phyloP scores from a whole-genome alignment of 257 asterid genomes.

The Anisodus acutangulus region DNA sequence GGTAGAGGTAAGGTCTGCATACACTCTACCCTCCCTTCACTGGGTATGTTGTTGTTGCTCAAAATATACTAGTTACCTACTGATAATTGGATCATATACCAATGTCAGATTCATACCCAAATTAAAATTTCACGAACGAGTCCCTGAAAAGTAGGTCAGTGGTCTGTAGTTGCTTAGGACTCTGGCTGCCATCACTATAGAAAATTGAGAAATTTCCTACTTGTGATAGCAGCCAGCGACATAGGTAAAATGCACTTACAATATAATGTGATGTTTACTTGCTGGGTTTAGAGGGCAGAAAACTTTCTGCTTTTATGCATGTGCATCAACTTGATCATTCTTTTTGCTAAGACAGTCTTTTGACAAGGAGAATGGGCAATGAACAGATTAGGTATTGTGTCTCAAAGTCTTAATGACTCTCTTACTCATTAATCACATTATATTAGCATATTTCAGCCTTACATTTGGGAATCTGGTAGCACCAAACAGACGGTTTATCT shows the following conservation, averaged over 20 bases:
- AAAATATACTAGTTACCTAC: conserved; percentile 20
- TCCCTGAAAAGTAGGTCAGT: conserved; percentile 11
- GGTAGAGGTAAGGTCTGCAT: no score
- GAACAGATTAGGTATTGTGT: background rate
- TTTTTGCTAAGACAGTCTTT: background rate
- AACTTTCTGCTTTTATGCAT: conserved; percentile 6
- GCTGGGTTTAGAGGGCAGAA: background rate
- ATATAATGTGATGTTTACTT: conserved; percentile 17
- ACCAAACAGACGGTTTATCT: conserved; percentile 4
- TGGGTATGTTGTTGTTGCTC: no score
- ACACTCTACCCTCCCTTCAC: no score
- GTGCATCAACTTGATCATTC: background rate
- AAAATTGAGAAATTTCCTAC: background rate
- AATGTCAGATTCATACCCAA: conserved; percentile 15
- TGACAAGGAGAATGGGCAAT: background rate
- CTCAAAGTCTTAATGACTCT: conserved; percentile 9
- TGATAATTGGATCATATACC: conserved; percentile 3
- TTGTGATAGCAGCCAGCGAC: background rate
- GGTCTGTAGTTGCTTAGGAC: background rate
- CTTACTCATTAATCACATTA: background rate
- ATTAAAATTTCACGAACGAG: background rate
- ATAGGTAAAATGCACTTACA: conserved; percentile 12
- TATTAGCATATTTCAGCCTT: conserved; percentile 23
- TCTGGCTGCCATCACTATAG: background rate
- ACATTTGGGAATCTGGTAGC: conserved; percentile 10